Base-by-base conservation (phyloP, 2,329 filamentous ascomycete genomes). In the Sporothrix variecibatus region DNA sequence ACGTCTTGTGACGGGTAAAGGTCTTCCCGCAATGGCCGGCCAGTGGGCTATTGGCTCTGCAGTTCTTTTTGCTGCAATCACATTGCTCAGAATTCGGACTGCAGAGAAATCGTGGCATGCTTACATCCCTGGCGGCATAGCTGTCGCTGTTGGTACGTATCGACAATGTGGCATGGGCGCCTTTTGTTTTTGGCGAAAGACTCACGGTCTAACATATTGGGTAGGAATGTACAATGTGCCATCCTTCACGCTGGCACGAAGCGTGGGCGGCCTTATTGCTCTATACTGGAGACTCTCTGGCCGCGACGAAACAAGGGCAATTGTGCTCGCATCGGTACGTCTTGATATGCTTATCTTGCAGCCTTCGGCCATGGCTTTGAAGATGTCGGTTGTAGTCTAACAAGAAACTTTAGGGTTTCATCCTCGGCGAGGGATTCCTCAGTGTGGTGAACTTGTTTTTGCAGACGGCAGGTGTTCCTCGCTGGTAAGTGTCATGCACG, bases 201-300 rank as follows among this genome's bases (percentile, higher is more conserved):
- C 40, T 60, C 46, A 28, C 20, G 2, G 28, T 23, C 43, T 70
- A 38, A 51, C 51, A 17, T 15, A 53, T 12, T 49, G 2, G 15
- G 7, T 49, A 92, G 92, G 96, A 68, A 99, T 99, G 90, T 99
- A 98, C 83, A 99, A 98, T 79, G 94, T 95, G 0, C 96, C 96
- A 0, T 97, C 94, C 0, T 99, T 99, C 80, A 99, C 96, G 0
- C 85, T 99, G 51, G 95, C 96, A 0, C 87, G 96, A 76, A 93
- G 94, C 0, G 89, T 94, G 11, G 96, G 96, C 2, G 96, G 96
- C 0, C 67, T 90, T 8, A 78, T 88, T 38, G 91, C 90, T 76
- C 94, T 93, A 87, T 96, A 93, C 83, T 98, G 94, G 94, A 86
- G 85, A 72, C 84, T 84, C 81, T 80, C 82, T 80, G 81, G 84